Conservation (phyloP, 2,329 filamentous ascomycete species). For the Fusarium bactridioides region DNA sequence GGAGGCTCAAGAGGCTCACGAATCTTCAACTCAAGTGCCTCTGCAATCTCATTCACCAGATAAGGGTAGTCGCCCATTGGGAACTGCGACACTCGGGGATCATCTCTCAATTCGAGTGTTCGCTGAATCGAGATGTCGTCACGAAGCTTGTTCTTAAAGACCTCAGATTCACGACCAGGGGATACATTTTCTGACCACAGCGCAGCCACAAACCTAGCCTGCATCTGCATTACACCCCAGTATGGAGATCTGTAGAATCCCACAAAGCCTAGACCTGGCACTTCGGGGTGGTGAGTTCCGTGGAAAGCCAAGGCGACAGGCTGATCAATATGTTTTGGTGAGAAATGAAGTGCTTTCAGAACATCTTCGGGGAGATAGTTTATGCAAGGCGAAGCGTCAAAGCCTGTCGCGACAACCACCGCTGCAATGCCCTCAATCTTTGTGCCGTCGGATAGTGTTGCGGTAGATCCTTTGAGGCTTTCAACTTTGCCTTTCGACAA, state of each 20-base stretch:
- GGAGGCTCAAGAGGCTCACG: slow-evolving; percentile 40
- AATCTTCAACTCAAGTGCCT: slow-evolving; percentile 62
- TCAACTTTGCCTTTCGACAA: slow-evolving; percentile 57
- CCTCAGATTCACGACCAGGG: slow-evolving; percentile 32
- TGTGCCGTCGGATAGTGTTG: slow-evolving; percentile 42
- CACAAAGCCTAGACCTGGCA: slow-evolving; percentile 77
- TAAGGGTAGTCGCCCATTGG: slow-evolving; percentile 85
- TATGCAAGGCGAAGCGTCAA: slow-evolving; percentile 69
- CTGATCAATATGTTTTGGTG: slow-evolving; percentile 61
- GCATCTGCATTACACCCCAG: slow-evolving; percentile 90
- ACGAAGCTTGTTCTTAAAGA: slow-evolving; percentile 51
- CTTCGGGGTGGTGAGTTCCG: slow-evolving; percentile 65
- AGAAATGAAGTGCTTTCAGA: slow-evolving; percentile 65
- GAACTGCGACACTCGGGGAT: slow-evolving; percentile 70
- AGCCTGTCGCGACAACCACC: slow-evolving; percentile 79
- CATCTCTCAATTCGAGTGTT: slow-evolving; percentile 60
- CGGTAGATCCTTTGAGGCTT: slow-evolving; percentile 47
- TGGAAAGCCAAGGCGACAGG: slow-evolving; percentile 74
- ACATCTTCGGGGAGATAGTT: slow-evolving; percentile 68
- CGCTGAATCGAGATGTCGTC: slow-evolving; percentile 55
- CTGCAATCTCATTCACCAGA: slow-evolving; percentile 74
- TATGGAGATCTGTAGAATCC: slow-evolving; percentile 86
- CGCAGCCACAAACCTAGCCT: slow-evolving; percentile 72
- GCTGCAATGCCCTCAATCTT: slow-evolving; percentile 66
- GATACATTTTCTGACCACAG: slow-evolving; percentile 59